Evolutionary conservation across 345 rosid species (phyloP).

Genomic region (Eucalyptus decipiens): DNA sequence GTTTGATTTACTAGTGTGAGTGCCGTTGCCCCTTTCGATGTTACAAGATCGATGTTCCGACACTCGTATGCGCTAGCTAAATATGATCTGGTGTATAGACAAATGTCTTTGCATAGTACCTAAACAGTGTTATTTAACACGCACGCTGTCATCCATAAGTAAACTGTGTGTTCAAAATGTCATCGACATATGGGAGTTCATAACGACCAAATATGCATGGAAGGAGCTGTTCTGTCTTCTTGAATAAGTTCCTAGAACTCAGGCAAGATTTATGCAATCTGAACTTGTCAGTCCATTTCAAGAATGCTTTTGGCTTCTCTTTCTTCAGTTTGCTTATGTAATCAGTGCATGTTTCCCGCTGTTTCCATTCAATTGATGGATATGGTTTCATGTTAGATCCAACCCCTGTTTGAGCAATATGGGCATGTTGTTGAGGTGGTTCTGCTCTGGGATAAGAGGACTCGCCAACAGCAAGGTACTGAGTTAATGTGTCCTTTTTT

Average conservation of each 20-base stretch:
- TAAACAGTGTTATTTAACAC: background rate
- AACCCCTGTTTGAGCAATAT: conserved; percentile 56
- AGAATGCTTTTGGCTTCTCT: background rate
- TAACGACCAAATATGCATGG: background rate
- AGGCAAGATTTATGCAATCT: background rate
- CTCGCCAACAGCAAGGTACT: conserved; percentile 61
- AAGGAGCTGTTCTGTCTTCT: background rate
- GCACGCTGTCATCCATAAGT: background rate
- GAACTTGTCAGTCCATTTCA: background rate
- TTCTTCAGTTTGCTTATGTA: background rate
- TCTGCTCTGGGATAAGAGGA: conserved; percentile 62
- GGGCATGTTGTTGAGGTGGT: conserved; percentile 64
- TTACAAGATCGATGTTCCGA: background rate
- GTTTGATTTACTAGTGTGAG: background rate
- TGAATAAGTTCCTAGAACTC: background rate
- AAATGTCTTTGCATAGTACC: background rate
- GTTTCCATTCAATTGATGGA: background rate
- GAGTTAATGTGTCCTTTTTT: background rate
- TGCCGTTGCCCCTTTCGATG: background rate
- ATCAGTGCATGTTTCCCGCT: background rate
- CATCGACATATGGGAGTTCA: background rate
- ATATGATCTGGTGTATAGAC: background rate
- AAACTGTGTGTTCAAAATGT: background rate
- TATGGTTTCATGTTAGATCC: conserved; percentile 29
- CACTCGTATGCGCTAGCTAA: background rate